Percentiles rank a stretch among this genome's conserved stretches.
Conservation (phyloP, 768 basidiomycete genomes). For the Lactarius trivialis region DNA sequence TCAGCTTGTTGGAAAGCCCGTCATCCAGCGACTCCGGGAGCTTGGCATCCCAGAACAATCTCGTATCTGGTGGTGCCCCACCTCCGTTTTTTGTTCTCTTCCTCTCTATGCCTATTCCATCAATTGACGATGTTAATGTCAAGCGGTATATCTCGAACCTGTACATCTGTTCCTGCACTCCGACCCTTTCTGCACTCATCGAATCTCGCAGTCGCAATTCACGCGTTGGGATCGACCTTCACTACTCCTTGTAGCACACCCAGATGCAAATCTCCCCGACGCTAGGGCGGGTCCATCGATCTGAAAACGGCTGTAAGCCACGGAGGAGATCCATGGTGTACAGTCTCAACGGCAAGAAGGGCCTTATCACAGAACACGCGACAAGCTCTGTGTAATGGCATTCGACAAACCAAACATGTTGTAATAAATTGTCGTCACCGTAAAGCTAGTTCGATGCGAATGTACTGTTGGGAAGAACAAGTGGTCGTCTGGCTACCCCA, state of each 20-base stretch:
- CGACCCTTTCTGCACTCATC: not conserved
- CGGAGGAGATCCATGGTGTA: not conserved
- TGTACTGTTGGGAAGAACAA: too few species aligned
- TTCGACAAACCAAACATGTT: too few species aligned
- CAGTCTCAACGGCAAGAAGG: not conserved
- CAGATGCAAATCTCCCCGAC: not conserved
- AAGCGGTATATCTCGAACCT: not conserved
- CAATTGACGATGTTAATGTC: not conserved
- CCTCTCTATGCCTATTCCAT: conserved; percentile 4
- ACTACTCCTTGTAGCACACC: not conserved
- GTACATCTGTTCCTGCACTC: conserved; percentile 2
- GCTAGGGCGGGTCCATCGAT: too few species aligned
- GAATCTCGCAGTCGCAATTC: conserved; percentile 2
- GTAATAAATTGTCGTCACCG: too few species aligned
- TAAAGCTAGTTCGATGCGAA: too few species aligned
- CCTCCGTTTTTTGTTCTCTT: not conserved
- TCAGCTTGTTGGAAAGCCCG: not conserved
- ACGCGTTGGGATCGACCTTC: not conserved
- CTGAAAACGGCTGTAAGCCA: too few species aligned
- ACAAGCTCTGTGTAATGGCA: not conserved
- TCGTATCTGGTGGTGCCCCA: not conserved
- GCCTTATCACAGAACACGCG: not conserved
- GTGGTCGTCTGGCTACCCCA: too few species aligned
- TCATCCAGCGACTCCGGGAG: not conserved
- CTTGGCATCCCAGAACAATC: not conserved